Base-by-base conservation (phyloP, 257 asterid genomes). In the Apocynum venetum region DNA sequence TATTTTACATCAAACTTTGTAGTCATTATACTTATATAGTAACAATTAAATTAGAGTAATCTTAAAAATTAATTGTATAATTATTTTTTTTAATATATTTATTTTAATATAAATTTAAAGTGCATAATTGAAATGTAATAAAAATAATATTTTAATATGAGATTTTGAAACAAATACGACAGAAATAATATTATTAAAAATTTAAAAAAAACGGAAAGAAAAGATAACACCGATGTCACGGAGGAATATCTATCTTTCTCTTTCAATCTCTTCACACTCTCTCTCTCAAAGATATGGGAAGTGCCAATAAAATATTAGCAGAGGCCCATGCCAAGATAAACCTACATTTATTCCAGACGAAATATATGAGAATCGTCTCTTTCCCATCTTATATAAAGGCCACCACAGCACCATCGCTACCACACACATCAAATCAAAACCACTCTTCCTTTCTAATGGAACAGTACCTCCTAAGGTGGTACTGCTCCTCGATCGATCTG, bases 291-390 rank as follows among this genome's bases (percentile, higher is more conserved):
- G 76, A 64, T 71, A 17, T 61, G 49, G 61, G 76, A 59, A 60
- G 64, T 75, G 80, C 73, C 40, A 80, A 72, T 81, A 80, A 81
- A 78, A 80, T 36, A 85, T 9, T 40, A 75, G 73, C 74, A 73
- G 48, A 74, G 85, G 80, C 76, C 80, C 80, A 81, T 65, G 80
- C 83, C 89, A 77, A 85, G 90, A 87, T 83, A 86, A 85, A 85
- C 78, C 86, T 86, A 86, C 83, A 90, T 79, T 85, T 91, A 90
- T 90, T 90, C 90, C 88, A 80, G 61, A 76, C 82, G 69, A 75
- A 88, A 79, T 77, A 87, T 25, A 25, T 25, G 31, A 25, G 81
- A 77, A 81, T 83, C 87, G 78, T 84, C 82, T 73, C 80, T 86
- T 84, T 80, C 75, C 53, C 78, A 55, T 73, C 84, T 86, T 92